Conservation (phyloP, 108 stramenopile species). For the Nitzschia inconspicua region DNA sequence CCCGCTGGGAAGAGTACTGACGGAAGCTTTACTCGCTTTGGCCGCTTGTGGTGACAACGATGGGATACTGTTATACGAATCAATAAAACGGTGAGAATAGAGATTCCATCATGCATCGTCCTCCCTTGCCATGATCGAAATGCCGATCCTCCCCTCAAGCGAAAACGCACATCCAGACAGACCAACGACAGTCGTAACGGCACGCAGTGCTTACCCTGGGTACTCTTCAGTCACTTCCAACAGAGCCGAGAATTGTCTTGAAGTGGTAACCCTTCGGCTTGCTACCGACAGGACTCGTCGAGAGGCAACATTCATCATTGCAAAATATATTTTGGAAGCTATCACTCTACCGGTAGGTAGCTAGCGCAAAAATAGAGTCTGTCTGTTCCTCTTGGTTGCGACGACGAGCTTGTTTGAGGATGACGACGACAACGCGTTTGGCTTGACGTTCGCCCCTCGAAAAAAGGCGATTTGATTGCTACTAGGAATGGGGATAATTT, state of each 20-base stretch:
- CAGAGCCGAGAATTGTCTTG: conserved; percentile 25
- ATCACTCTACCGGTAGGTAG: too few species aligned
- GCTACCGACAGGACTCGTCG: conserved; percentile 22
- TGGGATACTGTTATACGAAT: conserved; percentile 49
- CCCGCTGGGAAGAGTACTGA: conserved; percentile 73
- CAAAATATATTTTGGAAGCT: too few species aligned
- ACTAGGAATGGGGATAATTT: too few species aligned
- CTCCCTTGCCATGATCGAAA: neutral
- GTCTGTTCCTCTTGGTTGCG: too few species aligned
- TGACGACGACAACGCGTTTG: conserved; percentile 1
- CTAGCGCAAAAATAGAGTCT: too few species aligned
- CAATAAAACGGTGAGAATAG: neutral
- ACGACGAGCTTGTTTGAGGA: too few species aligned
- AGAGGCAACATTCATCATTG: conserved; percentile 27
- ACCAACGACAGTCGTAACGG: neutral
- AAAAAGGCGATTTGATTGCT: too few species aligned
- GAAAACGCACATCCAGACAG: conserved; percentile 3
- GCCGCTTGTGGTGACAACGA: conserved; percentile 47
- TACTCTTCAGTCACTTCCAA: conserved; percentile 22
- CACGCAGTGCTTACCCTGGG: conserved; percentile 25
- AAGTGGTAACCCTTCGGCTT: conserved; percentile 11
- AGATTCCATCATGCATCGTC: too few species aligned
- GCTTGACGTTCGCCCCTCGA: neutral
- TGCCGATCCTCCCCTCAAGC: neutral
- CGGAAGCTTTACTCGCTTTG: conserved; percentile 58